Conservation (phyloP, 2,329 filamentous ascomycete genomes). For the Arthrobotrys musiformis region DNA sequence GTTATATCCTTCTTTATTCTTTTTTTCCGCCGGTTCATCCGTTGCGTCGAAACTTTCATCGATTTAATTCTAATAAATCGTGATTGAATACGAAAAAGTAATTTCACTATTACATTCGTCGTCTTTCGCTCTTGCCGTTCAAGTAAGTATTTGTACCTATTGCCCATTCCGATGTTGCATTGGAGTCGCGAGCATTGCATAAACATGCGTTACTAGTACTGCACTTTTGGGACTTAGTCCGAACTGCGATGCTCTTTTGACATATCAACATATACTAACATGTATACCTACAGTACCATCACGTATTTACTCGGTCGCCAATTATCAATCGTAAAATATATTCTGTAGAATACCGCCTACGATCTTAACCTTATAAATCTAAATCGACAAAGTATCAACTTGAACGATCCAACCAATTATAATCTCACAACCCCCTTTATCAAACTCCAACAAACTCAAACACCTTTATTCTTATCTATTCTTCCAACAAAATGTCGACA, state of each 20-base stretch:
- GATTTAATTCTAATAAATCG: slow-evolving; percentile 54
- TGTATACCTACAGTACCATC: slow-evolving; percentile 11
- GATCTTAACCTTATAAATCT: slow-evolving; percentile 55
- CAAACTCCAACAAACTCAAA: slow-evolving; percentile 60
- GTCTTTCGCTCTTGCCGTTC: slow-evolving; percentile 46
- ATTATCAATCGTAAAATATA: slow-evolving; percentile 32
- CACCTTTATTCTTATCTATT: slow-evolving; percentile 56
- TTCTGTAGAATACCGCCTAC: slow-evolving; percentile 57
- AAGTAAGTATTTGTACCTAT: slow-evolving; percentile 31
- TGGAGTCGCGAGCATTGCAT: neutral
- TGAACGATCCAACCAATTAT: slow-evolving; percentile 1
- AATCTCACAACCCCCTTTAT: neutral
- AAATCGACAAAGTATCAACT: slow-evolving; percentile 39
- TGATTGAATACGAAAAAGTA: slow-evolving; percentile 51
- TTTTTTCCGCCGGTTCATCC: slow-evolving; percentile 22
- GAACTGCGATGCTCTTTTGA: slow-evolving; percentile 39
- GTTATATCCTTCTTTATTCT: neutral
- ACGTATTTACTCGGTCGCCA: slow-evolving; percentile 38
- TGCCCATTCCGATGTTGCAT: slow-evolving; percentile 2
- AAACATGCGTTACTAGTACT: neutral
- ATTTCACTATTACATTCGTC: slow-evolving; percentile 45
- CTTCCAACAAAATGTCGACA: slow-evolving; percentile 47
- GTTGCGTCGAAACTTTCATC: slow-evolving; percentile 19
- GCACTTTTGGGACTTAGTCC: slow-evolving; percentile 31
- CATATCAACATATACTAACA: slow-evolving; percentile 16